Evolutionary conservation across 352 stramenopile species (phyloP), one percentile per base, ranked within the genome.

Genomic region (Paralagenidium karlingii): DNA sequence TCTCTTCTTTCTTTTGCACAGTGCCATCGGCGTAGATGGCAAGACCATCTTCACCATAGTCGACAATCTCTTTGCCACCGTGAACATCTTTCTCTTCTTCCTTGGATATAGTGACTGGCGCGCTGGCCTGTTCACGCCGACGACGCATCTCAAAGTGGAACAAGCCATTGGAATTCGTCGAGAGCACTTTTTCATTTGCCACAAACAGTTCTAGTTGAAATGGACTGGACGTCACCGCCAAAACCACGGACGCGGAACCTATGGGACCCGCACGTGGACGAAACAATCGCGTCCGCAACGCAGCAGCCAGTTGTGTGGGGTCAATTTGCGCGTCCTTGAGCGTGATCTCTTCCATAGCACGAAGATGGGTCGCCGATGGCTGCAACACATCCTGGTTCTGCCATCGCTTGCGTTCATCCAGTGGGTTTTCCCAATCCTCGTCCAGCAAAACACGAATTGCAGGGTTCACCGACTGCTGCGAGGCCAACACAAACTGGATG

Each of bases 11-110:
- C 43, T 78, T 69, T 55, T 89, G 68, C 33, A 74, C 68, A 41
- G 85, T 94, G 27, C 94, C 94, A 61, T 98, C 94, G 1, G 81
- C 80, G 49, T 98, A 99, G 49, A 98, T 97, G 11, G 94, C 94
- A 1, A 98, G 63, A 28, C 94, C 94, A 61, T 98, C 94, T 58
- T 99, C 94, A 52, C 93, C 96, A 46, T 99, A 99, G 49, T 97
- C 94, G 2, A 94, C 85, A 41, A 98, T 89, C 51, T 95, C 80
- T 53, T 96, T 96, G 13, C 85, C 89, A 9, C 76, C 63, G 34
- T 96, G 83, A 16, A 82, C 64, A 45, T 95, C 75, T 12, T 62
- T 46, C 3, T 62, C 49, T 26, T 29, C 47, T 53, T 57, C 44
- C 42, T 49, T 55, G 6, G 59, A 44, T 8, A 65, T 45, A 13